These are phyloP conservation scores for Cyberlindnera suaveolens DNA, from an alignment of 805 yeast genomes.

Conservation along the genomic window DNA sequence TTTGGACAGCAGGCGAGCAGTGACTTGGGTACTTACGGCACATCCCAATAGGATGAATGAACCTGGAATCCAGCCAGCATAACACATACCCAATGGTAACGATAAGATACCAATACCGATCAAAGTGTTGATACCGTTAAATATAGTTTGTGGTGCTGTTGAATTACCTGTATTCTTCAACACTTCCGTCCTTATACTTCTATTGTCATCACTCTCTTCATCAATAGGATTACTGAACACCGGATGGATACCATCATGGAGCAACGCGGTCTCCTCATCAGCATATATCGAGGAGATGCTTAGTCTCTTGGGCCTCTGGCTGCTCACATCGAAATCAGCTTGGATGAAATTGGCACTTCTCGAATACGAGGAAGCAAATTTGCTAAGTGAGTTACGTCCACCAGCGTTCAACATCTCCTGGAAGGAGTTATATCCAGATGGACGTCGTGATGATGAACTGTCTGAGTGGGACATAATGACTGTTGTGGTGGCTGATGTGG, in stretches of 20 bases:
- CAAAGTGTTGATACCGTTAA: conserved; percentile 70
- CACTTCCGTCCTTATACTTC: conserved; percentile 13
- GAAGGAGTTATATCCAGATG: conserved; percentile 20
- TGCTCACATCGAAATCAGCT: conserved; percentile 22
- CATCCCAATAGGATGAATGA: conserved; percentile 34
- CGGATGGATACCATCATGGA: conserved; percentile 1
- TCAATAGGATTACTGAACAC: background rate
- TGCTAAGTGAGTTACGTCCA: conserved; percentile 21
- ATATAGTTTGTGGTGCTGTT: conserved; percentile 69
- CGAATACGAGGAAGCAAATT: conserved; percentile 23
- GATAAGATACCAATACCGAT: conserved; percentile 75
- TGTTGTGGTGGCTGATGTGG: too few relatives aligned
- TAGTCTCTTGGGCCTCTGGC: conserved; percentile 11
- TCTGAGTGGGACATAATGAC: background rate
- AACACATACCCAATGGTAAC: conserved; percentile 59
- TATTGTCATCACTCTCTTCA: conserved; percentile 4
- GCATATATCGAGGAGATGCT: conserved; percentile 10
- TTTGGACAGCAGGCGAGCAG: conserved; percentile 49
- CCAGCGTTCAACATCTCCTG: conserved; percentile 20
- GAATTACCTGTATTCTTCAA: conserved; percentile 32
- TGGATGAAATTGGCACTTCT: conserved; percentile 22
- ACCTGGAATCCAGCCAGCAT: conserved; percentile 64
- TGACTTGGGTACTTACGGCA: conserved; percentile 43
- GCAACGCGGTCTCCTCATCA: conserved; percentile 12
- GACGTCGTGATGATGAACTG: background rate